phyloP scores from a whole-genome alignment of 306 rosid genomes.

The Gillenia trifoliata region DNA sequence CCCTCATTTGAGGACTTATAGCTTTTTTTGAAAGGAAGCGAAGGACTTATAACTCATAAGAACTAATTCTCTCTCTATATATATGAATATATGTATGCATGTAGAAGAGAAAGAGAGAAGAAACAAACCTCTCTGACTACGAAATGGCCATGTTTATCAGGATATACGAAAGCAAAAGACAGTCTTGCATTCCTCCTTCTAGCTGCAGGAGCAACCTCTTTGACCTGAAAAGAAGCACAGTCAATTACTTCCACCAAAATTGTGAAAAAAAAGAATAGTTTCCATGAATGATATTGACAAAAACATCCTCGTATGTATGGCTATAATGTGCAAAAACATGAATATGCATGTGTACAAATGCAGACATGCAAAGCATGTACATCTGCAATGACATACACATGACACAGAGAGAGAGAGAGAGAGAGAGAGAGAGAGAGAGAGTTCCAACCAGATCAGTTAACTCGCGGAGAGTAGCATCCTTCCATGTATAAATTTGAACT shows the following conservation, averaged over 20 bases:
- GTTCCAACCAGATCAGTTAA: constrained; percentile 68
- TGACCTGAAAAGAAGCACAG: constrained; percentile 46
- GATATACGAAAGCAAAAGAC: constrained; percentile 89
- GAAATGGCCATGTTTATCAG: constrained; percentile 84
- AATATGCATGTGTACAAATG: background rate
- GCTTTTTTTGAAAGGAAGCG: no score
- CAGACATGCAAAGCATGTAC: background rate
- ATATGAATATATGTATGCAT: background rate
- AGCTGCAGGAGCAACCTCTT: constrained; percentile 90
- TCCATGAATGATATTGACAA: background rate
- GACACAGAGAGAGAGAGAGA: background rate
- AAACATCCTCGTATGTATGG: background rate
- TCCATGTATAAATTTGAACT: constrained; percentile 98
- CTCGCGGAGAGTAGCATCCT: constrained; percentile 88
- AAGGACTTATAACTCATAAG: background rate
- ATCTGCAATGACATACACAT: background rate
- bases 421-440: background rate
- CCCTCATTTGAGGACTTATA: background rate
- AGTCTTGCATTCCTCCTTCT: constrained; percentile 86
- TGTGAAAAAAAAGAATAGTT: background rate
- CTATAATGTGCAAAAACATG: background rate
- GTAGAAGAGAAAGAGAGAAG: background rate
- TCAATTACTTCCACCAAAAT: constrained; percentile 10
- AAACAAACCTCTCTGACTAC: constrained; percentile 60
- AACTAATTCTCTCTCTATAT: background rate